Evolutionary conservation across 345 rosid species (phyloP).

Genomic region (Eucalyptus victrix): DNA sequence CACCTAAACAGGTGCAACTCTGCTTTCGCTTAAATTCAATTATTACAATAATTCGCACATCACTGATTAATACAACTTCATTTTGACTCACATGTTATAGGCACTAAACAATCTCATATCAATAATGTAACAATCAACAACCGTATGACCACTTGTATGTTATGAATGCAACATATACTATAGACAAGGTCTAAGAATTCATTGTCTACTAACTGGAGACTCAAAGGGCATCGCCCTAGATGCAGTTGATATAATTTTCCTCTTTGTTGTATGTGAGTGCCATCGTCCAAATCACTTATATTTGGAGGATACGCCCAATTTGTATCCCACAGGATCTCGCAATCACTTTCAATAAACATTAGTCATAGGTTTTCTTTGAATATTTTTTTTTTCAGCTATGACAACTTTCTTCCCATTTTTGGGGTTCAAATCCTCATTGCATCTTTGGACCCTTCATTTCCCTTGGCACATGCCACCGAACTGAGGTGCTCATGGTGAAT

Average conservation of each 20-base stretch:
- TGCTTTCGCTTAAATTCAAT: neutral
- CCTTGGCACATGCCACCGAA: neutral
- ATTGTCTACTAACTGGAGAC: too few relatives aligned
- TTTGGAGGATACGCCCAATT: neutral
- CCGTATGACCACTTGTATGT: too few relatives aligned
- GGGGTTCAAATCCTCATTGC: accelerated
- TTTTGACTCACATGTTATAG: neutral
- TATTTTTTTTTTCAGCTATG: accelerated
- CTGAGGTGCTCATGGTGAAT: neutral
- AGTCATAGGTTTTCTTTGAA: too few relatives aligned
- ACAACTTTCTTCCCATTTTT: neutral
- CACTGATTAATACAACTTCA: neutral
- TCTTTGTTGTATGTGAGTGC: neutral
- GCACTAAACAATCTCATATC: neutral
- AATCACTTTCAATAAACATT: too few relatives aligned
- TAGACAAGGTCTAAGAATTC: too few relatives aligned
- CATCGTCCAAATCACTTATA: neutral
- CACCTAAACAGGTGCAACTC: neutral
- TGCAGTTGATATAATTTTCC: neutral
- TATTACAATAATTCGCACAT: neutral
- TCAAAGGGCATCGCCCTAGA: neutral
- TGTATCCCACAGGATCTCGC: accelerated
- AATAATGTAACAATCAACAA: neutral
- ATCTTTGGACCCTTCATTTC: accelerated
- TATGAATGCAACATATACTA: too few relatives aligned